Conservation (phyloP, 1,139 yeast genomes). For the Sugiyamaella paludigena region DNA sequence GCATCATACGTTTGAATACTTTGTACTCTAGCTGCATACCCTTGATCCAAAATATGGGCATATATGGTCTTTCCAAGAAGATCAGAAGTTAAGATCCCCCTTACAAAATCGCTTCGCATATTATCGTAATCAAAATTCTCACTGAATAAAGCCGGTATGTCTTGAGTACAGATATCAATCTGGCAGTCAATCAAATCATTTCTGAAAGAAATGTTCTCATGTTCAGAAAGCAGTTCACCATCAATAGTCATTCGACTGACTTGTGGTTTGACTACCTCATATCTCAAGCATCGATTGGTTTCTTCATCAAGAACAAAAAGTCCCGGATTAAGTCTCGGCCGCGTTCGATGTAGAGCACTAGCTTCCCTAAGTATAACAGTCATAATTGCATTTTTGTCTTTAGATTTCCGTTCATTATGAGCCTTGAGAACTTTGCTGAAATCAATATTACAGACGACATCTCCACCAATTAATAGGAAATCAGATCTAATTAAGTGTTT, state of each 20-base stretch:
- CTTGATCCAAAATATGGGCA: constrained; percentile 70
- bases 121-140: constrained; percentile 94
- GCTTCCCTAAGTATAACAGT: constrained; percentile 92
- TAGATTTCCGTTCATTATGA: constrained; percentile 65
- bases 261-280: constrained; percentile 32
- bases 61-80: constrained; percentile 86
- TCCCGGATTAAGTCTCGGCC: constrained; percentile 68
- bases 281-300: constrained; percentile 75
- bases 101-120: constrained; percentile 81
- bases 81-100: constrained; percentile 88
- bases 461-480: constrained; percentile 87
- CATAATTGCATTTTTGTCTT: constrained; percentile 84
- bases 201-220: constrained; percentile 74
- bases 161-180: constrained; percentile 91
- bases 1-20: constrained; percentile 92
- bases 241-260: constrained; percentile 60
- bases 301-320: constrained; percentile 74
- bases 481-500: constrained; percentile 88
- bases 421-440: constrained; percentile 67
- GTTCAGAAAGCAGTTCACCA: constrained; percentile 76
- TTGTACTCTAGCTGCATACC: constrained; percentile 92
- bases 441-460: constrained; percentile 87
- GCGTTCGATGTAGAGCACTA: constrained; percentile 78
- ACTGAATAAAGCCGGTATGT: constrained; percentile 91
- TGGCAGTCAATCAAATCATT: constrained; percentile 95